Evolutionary conservation across 78 protist species (phyloP), one percentile per base, ranked within the genome.

Genomic region (Creolimax fragrantissima): DNA sequence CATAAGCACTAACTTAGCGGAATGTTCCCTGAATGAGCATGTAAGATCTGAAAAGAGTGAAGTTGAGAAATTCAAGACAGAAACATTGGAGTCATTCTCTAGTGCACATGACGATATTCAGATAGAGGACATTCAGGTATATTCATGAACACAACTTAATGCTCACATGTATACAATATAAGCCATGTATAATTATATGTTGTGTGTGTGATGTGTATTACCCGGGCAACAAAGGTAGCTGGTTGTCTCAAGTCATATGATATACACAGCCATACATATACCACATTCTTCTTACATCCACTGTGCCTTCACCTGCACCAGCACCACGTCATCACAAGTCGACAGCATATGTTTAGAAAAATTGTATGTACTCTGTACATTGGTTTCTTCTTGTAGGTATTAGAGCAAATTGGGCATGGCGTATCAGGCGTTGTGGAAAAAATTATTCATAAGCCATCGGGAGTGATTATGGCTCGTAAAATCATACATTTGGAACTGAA

Each of bases 381-480:
- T n/a, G n/a, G n/a, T n/a, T n/a, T n/a, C n/a, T n/a, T n/a, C n/a
- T n/a, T 17, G 1, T 44, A 81, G 89, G 44, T 4, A 6, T 17
- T 90, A 24, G 45, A 17, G 7, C 88, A 81, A 5, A 44, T 90
- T 17, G 92, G 92, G 3, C 2, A 11, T 4, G 92, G 92, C 43
- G 81, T 4, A 6, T 11, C 67, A 6, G 92, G 92, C 32, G 88
- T 67, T 3, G 92, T 90, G 2, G 3, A 24, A 43, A 35, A 41
- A 3, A 88, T 90, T 3, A 24, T 41, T 42, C 92, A 90, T n/a
- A 41, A 35, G 42, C 66, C 86, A 41, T 44, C 92, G 32, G 6
- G 17, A 3, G 5, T 67, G 39, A 6, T 90, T 43, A 90, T 90
- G 92, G 92, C 92, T 5, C 42, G 85, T 4, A 90, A 91, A 44